Conservation (phyloP, 495 filamentous ascomycete genomes). For the Penicillium parvum region DNA sequence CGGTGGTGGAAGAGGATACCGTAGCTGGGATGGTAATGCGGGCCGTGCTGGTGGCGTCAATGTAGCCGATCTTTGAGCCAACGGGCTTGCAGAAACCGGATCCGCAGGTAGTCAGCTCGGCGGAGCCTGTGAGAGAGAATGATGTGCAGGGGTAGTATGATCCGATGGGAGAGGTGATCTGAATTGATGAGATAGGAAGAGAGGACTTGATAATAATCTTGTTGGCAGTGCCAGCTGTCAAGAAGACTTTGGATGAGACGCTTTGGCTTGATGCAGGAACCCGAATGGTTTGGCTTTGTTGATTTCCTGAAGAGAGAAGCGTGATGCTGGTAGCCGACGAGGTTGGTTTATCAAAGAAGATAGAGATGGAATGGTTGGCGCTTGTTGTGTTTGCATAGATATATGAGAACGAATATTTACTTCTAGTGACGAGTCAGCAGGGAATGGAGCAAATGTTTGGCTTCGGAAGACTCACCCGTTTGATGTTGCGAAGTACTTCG, state of each 20-base stretch:
- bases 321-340: constrained; percentile 1
- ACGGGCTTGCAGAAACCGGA: constrained; percentile 32
- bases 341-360: constrained; percentile 21
- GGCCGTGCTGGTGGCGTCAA: constrained; percentile 23
- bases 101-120: constrained; percentile 27
- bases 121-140: constrained; percentile 31
- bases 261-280: constrained; percentile 10
- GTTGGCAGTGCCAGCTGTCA: constrained; percentile 32
- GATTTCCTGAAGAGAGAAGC: constrained; percentile 4
- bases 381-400: constrained; percentile 38
- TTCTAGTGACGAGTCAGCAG: constrained; percentile 1
- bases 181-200: constrained; percentile 17
- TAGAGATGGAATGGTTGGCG: constrained; percentile 22
- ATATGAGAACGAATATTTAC: constrained; percentile 23
- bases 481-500: constrained; percentile 10
- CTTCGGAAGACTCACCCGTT: constrained; percentile 30
- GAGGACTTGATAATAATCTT: constrained; percentile 24
- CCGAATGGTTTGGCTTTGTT: constrained; percentile 2
- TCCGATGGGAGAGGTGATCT: constrained; percentile 19
- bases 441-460: not conserved
- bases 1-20: not conserved
- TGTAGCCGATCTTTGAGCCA: constrained; percentile 39
- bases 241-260: constrained; percentile 15
- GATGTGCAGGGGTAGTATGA: constrained; percentile 38
- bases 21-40: constrained; percentile 21